A percentile compares a stretch with the other conserved stretches of the same genome.
Conservation (phyloP, 208 protist species). For the Endotrypanum monterogeii region DNA sequence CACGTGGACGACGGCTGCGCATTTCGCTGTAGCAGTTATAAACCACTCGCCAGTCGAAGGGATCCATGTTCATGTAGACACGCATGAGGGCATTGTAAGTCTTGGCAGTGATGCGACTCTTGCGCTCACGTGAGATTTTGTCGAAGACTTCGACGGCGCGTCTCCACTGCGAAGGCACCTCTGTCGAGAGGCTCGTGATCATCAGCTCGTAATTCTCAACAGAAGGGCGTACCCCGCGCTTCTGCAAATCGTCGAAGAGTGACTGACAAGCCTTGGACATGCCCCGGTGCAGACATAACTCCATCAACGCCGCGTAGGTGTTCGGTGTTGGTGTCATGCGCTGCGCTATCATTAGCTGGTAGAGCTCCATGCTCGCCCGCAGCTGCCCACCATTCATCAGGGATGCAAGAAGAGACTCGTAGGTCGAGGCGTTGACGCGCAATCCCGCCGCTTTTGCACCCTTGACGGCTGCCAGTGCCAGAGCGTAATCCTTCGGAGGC, state of each 20-base stretch:
- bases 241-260: slow-evolving; percentile 76
- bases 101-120: slow-evolving; percentile 44
- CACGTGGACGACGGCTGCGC: slow-evolving; percentile 57
- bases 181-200: slow-evolving; percentile 64
- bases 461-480: slow-evolving; percentile 68
- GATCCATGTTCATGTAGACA: slow-evolving; percentile 88
- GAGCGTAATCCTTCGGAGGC: slow-evolving; percentile 43
- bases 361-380: slow-evolving; percentile 75
- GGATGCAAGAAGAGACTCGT: slow-evolving; percentile 64
- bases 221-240: slow-evolving; percentile 57
- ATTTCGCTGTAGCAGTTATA: slow-evolving; percentile 91
- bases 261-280: slow-evolving; percentile 61
- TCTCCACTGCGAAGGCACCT: slow-evolving; percentile 82
- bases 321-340: slow-evolving; percentile 67
- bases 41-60: slow-evolving; percentile 90
- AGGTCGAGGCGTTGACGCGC: slow-evolving; percentile 51
- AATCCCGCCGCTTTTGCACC: slow-evolving; percentile 66
- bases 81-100: slow-evolving; percentile 89
- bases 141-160: slow-evolving; percentile 84
- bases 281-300: slow-evolving; percentile 72
- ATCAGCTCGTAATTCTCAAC: slow-evolving; percentile 74
- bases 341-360: slow-evolving; percentile 61
- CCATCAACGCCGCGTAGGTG: slow-evolving; percentile 79
- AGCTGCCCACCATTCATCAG: slow-evolving; percentile 77
- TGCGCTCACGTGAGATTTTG: slow-evolving; percentile 57